A percentile compares a stretch with the other conserved stretches of the same genome.
Evolutionary conservation across 176 grass and related monocot species (phyloP).

Genomic region (Raddia distichophylla): DNA sequence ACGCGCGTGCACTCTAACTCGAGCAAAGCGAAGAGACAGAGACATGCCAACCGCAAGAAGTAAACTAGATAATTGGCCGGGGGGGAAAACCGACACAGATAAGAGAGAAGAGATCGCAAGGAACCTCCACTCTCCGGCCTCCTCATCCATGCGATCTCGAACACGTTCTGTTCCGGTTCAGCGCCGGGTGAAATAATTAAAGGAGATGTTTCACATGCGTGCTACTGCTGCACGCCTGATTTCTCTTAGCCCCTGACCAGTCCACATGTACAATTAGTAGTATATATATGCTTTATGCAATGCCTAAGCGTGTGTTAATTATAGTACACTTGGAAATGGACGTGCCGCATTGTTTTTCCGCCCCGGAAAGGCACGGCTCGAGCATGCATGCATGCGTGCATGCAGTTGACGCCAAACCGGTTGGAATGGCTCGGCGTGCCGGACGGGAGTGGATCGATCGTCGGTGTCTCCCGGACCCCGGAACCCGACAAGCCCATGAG

Average conservation of each 20-base stretch:
- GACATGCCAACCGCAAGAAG: constrained; percentile 7
- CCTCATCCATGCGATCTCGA: not conserved
- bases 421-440: constrained; percentile 35
- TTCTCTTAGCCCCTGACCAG: not conserved
- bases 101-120: constrained; percentile 34
- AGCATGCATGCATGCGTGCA: not conserved
- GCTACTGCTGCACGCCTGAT: not conserved
- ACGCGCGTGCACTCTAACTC: not conserved
- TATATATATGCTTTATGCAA: not conserved
- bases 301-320: not conserved
- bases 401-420: constrained; percentile 33
- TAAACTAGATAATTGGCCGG: not conserved
- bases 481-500: constrained; percentile 24
- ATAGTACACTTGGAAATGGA: not conserved
- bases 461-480: constrained; percentile 40
- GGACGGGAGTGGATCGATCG: not conserved
- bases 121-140: constrained; percentile 28
- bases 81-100: not conserved
- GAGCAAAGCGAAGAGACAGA: not conserved
- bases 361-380: constrained; percentile 13
- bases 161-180: not conserved
- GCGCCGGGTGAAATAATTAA: constrained; percentile 29
- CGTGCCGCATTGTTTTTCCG: not conserved
- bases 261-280: not conserved
- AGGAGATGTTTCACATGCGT: constrained; percentile 32